Conservation (phyloP, 441 rosid genomes). For the Isatis lusitanica region DNA sequence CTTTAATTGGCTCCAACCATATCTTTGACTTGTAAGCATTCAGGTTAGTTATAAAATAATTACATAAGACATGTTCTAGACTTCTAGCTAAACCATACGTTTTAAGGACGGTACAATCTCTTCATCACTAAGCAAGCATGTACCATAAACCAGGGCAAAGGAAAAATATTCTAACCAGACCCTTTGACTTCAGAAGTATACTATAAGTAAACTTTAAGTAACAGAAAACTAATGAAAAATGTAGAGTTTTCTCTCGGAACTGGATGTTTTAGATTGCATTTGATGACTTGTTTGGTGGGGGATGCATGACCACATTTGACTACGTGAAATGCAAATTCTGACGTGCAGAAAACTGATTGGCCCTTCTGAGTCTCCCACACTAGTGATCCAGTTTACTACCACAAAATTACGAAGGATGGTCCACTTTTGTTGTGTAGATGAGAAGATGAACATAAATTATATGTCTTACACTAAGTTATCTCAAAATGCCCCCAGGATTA, state of each 20-base stretch:
- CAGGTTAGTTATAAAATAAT: neutral
- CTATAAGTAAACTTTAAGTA: conserved; percentile 1
- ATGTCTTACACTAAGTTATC: neutral
- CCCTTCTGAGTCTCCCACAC: neutral
- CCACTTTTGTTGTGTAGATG: neutral
- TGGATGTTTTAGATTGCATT: conserved; percentile 16
- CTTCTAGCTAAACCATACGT: neutral
- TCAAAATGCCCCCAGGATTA: neutral
- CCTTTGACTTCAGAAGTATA: neutral
- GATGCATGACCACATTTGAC: conserved; percentile 6
- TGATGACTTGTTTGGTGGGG: conserved; percentile 18
- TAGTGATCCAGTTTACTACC: neutral
- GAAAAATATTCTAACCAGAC: conserved; percentile 22
- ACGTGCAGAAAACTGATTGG: conserved; percentile 5
- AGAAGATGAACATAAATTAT: neutral
- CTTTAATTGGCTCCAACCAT: conserved; percentile 16
- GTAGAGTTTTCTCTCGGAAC: neutral
- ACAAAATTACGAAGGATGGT: neutral
- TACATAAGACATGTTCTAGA: no score
- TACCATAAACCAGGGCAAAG: neutral
- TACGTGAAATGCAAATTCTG: neutral
- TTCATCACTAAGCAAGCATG: neutral
- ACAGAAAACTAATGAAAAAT: neutral
- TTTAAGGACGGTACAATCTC: neutral
- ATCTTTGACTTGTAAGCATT: conserved; percentile 13